phyloP scores from a whole-genome alignment of 352 stramenopile genomes.

The Globisporangium lucens region DNA sequence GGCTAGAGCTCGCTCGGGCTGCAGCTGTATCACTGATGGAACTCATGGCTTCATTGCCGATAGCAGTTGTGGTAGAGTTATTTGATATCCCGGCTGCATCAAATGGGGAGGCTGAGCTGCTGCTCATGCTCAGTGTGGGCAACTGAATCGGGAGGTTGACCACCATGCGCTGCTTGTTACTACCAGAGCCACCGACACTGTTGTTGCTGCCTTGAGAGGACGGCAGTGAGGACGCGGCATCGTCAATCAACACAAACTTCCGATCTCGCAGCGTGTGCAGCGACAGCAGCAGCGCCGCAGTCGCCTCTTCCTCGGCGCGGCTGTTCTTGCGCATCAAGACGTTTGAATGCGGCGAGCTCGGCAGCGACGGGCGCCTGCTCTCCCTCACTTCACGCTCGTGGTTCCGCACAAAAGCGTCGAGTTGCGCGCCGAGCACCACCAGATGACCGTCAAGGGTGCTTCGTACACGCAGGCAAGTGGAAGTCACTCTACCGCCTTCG shows the following conservation, averaged over 20 bases:
- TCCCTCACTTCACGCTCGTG: conserved; percentile 12
- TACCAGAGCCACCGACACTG: background rate
- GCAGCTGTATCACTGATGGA: background rate
- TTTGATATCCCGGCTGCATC: background rate
- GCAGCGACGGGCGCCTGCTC: background rate
- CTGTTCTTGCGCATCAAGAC: conserved; percentile 8
- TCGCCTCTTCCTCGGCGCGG: background rate
- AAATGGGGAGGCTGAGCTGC: background rate
- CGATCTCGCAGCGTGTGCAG: conserved; percentile 16
- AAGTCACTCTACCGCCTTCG: background rate
- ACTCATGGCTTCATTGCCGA: background rate
- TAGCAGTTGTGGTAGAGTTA: background rate
- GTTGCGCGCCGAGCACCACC: conserved; percentile 14
- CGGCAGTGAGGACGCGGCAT: background rate
- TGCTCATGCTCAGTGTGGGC: conserved; percentile 6
- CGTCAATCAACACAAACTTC: conserved; percentile 4
- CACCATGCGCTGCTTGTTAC: background rate
- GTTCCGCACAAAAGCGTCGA: conserved; percentile 11
- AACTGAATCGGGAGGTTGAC: background rate
- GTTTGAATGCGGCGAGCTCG: background rate
- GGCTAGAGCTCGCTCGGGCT: background rate
- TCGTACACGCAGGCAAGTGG: conserved; percentile 7
- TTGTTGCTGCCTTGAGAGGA: background rate
- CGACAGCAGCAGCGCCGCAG: conserved; percentile 1
- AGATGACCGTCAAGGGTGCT: conserved; percentile 16